A percentile compares a stretch with the other conserved stretches of the same genome.
phyloP scores from a whole-genome alignment of 331 rosid genomes.

The Telfairia occidentalis region DNA sequence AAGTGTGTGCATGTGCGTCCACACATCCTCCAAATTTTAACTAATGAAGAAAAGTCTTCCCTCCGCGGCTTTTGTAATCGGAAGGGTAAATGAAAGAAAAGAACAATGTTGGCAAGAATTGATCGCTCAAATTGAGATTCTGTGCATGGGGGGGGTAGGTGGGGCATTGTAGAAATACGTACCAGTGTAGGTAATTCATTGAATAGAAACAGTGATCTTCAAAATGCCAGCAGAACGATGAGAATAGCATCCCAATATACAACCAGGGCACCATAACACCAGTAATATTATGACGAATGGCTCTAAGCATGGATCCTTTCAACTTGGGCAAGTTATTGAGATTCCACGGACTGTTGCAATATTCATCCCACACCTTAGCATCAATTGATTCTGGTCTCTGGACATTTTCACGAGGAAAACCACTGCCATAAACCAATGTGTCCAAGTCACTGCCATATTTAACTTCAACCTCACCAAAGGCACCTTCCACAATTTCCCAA shows the following conservation, averaged over 20 bases:
- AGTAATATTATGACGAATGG: slow-evolving; percentile 83
- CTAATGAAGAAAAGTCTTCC: neutral
- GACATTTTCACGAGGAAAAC: slow-evolving; percentile 60
- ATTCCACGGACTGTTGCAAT: slow-evolving; percentile 77
- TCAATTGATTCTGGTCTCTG: slow-evolving; percentile 58
- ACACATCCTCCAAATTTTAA: neutral
- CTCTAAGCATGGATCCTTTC: slow-evolving; percentile 81
- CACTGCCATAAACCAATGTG: slow-evolving; percentile 82
- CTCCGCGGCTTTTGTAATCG: neutral
- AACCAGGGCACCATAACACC: slow-evolving; percentile 99
- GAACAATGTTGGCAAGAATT: neutral
- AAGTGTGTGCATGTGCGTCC: neutral
- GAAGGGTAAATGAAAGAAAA: neutral
- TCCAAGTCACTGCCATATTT: slow-evolving; percentile 96
- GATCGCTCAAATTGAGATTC: neutral
- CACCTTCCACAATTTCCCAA: slow-evolving; percentile 98
- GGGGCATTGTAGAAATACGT: slow-evolving; percentile 27
- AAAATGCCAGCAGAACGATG: slow-evolving; percentile 98
- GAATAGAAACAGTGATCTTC: slow-evolving; percentile 98
- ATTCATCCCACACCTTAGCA: slow-evolving; percentile 69
- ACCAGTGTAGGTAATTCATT: slow-evolving; percentile 97
- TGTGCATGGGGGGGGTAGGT: neutral
- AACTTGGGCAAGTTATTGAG: slow-evolving; percentile 90
- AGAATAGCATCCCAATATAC: slow-evolving; percentile 93
- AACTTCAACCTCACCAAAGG: slow-evolving; percentile 82